phyloP scores from a whole-genome alignment of 495 filamentous ascomycete genomes.

The Saxophila tyrrhenica region DNA sequence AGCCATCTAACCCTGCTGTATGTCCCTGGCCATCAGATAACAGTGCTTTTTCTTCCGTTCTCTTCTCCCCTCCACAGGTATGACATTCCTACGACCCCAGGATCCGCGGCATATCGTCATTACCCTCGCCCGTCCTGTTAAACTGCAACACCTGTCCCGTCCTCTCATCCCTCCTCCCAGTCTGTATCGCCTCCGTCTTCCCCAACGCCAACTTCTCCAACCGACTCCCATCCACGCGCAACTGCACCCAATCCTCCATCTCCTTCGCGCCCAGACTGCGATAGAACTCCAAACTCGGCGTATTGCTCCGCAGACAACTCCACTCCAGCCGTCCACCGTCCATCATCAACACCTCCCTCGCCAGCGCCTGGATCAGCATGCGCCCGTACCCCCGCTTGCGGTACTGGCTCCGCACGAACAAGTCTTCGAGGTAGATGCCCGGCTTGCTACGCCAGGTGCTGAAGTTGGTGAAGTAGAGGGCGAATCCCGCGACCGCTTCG shows the following conservation, averaged over 20 bases:
- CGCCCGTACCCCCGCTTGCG: conserved; percentile 71
- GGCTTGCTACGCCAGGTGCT: conserved; percentile 71
- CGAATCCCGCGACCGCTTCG: conserved; percentile 41
- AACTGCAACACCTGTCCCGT: background rate
- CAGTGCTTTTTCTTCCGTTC: background rate
- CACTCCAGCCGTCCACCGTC: conserved; percentile 74
- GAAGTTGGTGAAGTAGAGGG: conserved; percentile 62
- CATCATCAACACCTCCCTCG: conserved; percentile 60
- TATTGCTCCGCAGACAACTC: conserved; percentile 88
- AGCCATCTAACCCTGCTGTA: background rate
- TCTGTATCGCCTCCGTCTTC: conserved; percentile 1
- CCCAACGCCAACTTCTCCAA: conserved; percentile 48
- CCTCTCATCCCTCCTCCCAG: background rate
- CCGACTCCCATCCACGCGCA: conserved; percentile 72
- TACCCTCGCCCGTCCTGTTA: background rate
- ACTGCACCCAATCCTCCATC: conserved; percentile 81
- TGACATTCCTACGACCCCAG: background rate
- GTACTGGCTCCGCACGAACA: conserved; percentile 64
- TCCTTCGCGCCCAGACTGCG: conserved; percentile 63
- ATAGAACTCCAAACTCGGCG: conserved; percentile 82
- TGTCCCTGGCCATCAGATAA: background rate
- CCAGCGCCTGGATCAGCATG: conserved; percentile 61
- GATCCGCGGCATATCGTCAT: background rate
- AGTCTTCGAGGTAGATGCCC: conserved; percentile 89
- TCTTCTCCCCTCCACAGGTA: background rate